Conservation (phyloP, 257 asterid species). For the Anisodus acutangulus region DNA sequence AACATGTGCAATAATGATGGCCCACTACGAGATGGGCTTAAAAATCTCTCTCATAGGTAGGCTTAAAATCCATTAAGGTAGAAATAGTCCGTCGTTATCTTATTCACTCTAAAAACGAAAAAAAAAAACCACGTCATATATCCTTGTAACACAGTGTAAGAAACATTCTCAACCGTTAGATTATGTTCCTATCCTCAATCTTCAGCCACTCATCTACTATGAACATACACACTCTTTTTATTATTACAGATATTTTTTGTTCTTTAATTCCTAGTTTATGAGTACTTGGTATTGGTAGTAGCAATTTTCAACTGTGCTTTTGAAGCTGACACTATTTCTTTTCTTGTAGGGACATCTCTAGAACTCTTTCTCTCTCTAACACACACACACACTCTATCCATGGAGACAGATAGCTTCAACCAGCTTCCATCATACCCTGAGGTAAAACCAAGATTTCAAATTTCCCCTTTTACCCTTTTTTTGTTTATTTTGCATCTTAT, state of each 20-base stretch:
- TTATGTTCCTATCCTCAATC: conserved; percentile 6
- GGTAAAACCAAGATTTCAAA: conserved; percentile 41
- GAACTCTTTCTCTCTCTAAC: not conserved
- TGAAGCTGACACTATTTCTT: conserved; percentile 29
- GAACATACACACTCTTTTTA: not conserved
- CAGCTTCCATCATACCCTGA: conserved; percentile 66
- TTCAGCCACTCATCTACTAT: conserved; percentile 34
- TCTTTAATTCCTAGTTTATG: not conserved
- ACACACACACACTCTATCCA: conserved; percentile 26
- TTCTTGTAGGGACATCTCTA: conserved; percentile 27
- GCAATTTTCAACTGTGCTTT: conserved; percentile 27
- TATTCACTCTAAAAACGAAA: not conserved
- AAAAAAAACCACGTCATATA: conserved; percentile 39
- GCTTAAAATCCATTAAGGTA: no score
- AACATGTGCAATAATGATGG: no score
- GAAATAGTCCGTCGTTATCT: not conserved
- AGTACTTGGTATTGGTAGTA: not conserved
- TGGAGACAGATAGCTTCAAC: conserved; percentile 68
- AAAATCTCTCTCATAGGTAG: no score
- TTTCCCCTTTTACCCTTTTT: not conserved
- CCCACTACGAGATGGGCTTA: no score
- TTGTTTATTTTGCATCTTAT: not conserved
- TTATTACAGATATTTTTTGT: not conserved
- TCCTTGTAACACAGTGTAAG: conserved; percentile 31
- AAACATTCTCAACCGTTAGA: conserved; percentile 24